These are phyloP conservation scores for Pichia norvegensis DNA, from an alignment of 1,139 yeast species.

Conservation along the genomic window DNA sequence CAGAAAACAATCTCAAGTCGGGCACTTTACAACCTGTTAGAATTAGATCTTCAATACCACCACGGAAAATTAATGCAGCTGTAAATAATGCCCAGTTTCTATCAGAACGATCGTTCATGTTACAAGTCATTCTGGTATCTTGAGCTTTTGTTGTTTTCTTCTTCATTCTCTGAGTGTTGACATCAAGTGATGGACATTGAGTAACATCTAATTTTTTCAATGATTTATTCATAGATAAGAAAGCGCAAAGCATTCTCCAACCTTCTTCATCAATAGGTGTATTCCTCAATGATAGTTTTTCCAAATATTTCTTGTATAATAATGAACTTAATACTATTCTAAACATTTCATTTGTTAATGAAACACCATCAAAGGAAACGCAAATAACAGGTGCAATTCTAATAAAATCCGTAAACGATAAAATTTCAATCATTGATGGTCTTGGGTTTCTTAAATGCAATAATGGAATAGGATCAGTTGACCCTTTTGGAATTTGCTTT, in stretches of 20 bases:
- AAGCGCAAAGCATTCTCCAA: constrained; percentile 66
- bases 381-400: constrained; percentile 67
- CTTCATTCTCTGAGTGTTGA: constrained; percentile 48
- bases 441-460: constrained; percentile 62
- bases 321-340: constrained; percentile 54
- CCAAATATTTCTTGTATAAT: constrained; percentile 51
- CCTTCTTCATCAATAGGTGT: constrained; percentile 63
- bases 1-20: constrained; percentile 46
- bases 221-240: constrained; percentile 52
- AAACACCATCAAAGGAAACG: constrained; percentile 63
- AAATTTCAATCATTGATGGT: constrained; percentile 67
- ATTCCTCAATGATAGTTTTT: constrained; percentile 62
- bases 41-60: constrained; percentile 66
- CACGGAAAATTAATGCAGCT: constrained; percentile 59
- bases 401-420: constrained; percentile 67
- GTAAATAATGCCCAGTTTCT: constrained; percentile 71
- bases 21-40: constrained; percentile 66
- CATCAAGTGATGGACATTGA: constrained; percentile 56
- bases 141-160: constrained; percentile 14
- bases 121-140: constrained; percentile 49
- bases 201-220: constrained; percentile 57
- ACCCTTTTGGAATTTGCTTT: constrained; percentile 64
- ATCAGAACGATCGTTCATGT: constrained; percentile 52
- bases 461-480: constrained; percentile 59
- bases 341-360: constrained; percentile 56